These are phyloP conservation scores for Lactarius tabidus DNA, from an alignment of 768 basidiomycete genomes.

Conservation along the genomic window DNA sequence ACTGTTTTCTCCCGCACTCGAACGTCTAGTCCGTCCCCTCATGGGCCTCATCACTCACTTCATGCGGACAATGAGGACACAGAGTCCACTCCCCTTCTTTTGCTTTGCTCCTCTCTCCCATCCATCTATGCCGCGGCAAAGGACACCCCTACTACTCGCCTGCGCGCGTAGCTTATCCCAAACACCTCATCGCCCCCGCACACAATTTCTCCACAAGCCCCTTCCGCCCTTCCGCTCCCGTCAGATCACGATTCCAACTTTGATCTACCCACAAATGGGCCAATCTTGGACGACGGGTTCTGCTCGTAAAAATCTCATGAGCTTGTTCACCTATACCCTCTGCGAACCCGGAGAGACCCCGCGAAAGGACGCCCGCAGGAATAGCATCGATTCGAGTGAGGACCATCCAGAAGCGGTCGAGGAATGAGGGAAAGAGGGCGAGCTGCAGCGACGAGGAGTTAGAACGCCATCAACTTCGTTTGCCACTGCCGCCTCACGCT, in stretches of 20 bases:
- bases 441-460: constrained; percentile 25
- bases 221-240: constrained; percentile 19
- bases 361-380: constrained; percentile 17
- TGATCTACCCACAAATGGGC: constrained; percentile 24
- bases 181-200: constrained; percentile 21
- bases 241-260: constrained; percentile 27
- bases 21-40: constrained; percentile 23
- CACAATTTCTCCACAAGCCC: constrained; percentile 24
- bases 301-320: constrained; percentile 21
- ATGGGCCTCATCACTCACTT: constrained; percentile 12
- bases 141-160: constrained; percentile 22
- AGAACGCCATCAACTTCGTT: constrained; percentile 23
- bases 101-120: constrained; percentile 22
- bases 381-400: constrained; percentile 27
- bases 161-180: constrained; percentile 23
- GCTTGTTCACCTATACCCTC: constrained; percentile 22
- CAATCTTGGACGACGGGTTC: constrained; percentile 1
- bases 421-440: constrained; percentile 23
- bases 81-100: constrained; percentile 23
- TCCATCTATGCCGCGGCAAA: constrained; percentile 16
- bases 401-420: constrained; percentile 22
- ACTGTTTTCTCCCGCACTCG: constrained; percentile 18
- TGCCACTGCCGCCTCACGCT: neutral
- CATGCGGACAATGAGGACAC: constrained; percentile 23
- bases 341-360: constrained; percentile 19